phyloP scores from a whole-genome alignment of 2,329 filamentous ascomycete genomes.

The Aspergillus luchuensis region DNA sequence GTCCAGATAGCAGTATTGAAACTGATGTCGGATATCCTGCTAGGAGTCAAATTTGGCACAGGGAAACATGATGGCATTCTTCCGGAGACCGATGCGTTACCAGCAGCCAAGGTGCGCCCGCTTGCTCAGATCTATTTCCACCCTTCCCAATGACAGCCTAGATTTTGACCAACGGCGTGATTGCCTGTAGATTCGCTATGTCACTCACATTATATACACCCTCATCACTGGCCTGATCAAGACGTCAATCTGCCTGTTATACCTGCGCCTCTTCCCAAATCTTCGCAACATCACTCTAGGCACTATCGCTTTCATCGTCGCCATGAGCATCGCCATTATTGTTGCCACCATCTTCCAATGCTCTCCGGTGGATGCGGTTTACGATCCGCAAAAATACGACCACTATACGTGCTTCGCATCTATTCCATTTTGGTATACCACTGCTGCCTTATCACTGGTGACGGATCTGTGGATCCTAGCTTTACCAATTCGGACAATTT shows the following conservation, averaged over 20 bases:
- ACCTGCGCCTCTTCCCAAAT: slow-evolving; percentile 11
- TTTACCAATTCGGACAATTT: slow-evolving; percentile 9
- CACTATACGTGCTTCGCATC: slow-evolving; percentile 3
- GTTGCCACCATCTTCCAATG: slow-evolving; percentile 17
- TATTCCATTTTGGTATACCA: slow-evolving; percentile 15
- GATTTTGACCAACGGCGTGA: background rate
- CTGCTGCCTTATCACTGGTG: slow-evolving; percentile 7
- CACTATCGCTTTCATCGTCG: slow-evolving; percentile 12
- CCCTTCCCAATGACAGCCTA: no score
- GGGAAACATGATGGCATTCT: background rate
- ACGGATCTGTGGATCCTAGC: slow-evolving; percentile 17
- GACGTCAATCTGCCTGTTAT: slow-evolving; percentile 8
- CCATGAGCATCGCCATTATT: slow-evolving; percentile 17
- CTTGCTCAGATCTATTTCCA: background rate
- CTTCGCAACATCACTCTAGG: slow-evolving; percentile 3
- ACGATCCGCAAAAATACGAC: background rate
- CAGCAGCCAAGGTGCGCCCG: background rate
- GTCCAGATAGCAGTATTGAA: background rate
- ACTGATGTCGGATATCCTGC: background rate
- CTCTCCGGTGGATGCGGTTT: background rate
- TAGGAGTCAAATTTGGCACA: background rate
- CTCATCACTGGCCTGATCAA: slow-evolving; percentile 12
- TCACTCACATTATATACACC: slow-evolving; percentile 9
- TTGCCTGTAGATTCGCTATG: background rate
- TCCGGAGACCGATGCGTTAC: background rate